Evolutionary conservation across 768 basidiomycete genomes (phyloP).

Genomic region (Leccinum obscurum): DNA sequence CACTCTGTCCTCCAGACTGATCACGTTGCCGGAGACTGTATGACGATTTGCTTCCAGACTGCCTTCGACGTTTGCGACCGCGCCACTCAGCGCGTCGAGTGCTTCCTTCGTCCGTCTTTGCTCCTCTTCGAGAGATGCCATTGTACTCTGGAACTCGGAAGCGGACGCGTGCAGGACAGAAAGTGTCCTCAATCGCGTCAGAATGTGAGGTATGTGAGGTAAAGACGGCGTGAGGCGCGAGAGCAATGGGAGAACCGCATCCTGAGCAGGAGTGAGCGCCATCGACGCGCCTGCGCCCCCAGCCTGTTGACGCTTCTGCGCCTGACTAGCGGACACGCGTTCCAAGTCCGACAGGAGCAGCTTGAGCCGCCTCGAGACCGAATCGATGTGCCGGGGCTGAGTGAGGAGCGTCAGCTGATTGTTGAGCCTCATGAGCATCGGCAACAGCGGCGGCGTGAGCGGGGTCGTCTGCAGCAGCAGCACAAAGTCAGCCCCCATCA

Average conservation of each 20-base stretch:
- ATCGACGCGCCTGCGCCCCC: constrained; percentile 12
- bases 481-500: constrained; percentile 2
- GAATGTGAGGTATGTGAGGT: constrained; percentile 86
- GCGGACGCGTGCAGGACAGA: constrained; percentile 81
- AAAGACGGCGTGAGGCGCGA: constrained; percentile 70
- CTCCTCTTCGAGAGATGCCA: constrained; percentile 69
- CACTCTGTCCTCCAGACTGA: constrained; percentile 75
- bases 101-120: constrained; percentile 63
- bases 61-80: constrained; percentile 69
- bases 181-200: constrained; percentile 84
- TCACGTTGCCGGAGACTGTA: constrained; percentile 73
- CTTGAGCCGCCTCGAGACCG: constrained; percentile 91
- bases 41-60: constrained; percentile 74
- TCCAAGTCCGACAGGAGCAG: constrained; percentile 91
- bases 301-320: constrained; percentile 26
- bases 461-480: constrained; percentile 54
- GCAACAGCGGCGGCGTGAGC: constrained; percentile 78
- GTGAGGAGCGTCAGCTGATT: constrained; percentile 85
- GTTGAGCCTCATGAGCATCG: constrained; percentile 78
- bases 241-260: constrained; percentile 68
- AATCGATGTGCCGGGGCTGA: constrained; percentile 94
- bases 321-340: constrained; percentile 54
- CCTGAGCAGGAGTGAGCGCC: constrained; percentile 40
- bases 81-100: constrained; percentile 64
- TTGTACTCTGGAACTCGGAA: constrained; percentile 67